These are phyloP conservation scores for Lachnellula hyalina DNA, from an alignment of 2,329 filamentous ascomycete species.

Conservation along the genomic window DNA sequence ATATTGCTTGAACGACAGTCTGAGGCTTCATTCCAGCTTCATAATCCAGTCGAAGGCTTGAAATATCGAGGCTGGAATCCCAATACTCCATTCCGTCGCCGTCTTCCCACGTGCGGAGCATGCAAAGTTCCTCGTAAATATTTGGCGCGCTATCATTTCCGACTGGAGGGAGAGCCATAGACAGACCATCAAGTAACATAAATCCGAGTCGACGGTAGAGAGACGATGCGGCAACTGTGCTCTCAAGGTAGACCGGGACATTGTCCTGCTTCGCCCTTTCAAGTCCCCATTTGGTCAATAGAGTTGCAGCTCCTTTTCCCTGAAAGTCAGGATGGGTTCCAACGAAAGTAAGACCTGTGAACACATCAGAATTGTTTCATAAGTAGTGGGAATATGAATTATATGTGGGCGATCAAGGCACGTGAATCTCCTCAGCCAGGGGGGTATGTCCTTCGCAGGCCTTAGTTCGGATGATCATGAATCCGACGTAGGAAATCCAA, in stretches of 20 bases:
- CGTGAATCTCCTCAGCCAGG: too few species aligned
- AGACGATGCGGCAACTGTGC: constrained; percentile 18
- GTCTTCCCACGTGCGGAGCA: constrained; percentile 21
- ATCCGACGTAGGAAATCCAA: constrained; percentile 8
- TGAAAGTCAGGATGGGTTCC: constrained; percentile 20
- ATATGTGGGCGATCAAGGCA: too few species aligned
- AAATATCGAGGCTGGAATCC: constrained; percentile 27
- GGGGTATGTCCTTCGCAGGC: too few species aligned
- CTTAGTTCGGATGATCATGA: constrained; percentile 22
- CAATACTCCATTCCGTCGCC: constrained; percentile 15
- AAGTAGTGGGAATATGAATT: not conserved
- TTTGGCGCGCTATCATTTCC: constrained; percentile 1
- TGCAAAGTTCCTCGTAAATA: constrained; percentile 25
- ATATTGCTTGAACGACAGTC: constrained; percentile 24
- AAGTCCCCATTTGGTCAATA: constrained; percentile 25
- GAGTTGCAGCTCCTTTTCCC: constrained; percentile 22
- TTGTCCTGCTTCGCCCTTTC: constrained; percentile 15
- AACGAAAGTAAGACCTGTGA: constrained; percentile 24
- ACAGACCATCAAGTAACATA: constrained; percentile 18
- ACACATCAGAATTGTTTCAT: constrained; percentile 1
- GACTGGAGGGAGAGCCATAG: constrained; percentile 16
- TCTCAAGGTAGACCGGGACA: constrained; percentile 25
- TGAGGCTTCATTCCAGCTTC: constrained; percentile 25
- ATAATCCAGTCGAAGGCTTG: constrained; percentile 22
- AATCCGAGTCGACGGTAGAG: constrained; percentile 24